Percentiles rank a stretch among this genome's conserved stretches.
Evolutionary conservation across 140 eudicot species (phyloP).

Genomic region (Anethum foeniculum): DNA sequence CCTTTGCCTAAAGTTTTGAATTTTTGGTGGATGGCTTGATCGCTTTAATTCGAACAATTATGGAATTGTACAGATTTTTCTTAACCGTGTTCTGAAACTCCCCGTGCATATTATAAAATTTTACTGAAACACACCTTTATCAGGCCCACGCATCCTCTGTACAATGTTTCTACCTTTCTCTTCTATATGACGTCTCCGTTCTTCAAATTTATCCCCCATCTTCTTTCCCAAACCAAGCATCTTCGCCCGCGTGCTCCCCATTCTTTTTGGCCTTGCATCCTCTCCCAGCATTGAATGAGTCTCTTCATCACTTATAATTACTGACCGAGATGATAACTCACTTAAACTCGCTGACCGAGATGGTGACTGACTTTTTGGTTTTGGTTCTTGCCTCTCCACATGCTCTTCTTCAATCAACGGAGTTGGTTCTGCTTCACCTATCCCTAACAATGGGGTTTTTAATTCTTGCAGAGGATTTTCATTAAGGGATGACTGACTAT

Average conservation of each 20-base stretch:
- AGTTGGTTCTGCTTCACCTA: conserved; percentile 18
- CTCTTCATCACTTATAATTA: conserved; percentile 19
- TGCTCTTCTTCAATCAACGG: conserved; percentile 30
- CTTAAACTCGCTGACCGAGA: conserved; percentile 25
- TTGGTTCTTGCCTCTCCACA: conserved; percentile 12
- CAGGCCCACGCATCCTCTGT: conserved; percentile 67
- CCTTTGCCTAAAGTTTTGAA: not conserved
- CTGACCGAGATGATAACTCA: not conserved
- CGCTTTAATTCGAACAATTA: not conserved
- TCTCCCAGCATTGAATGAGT: conserved; percentile 36
- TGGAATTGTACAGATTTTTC: not conserved
- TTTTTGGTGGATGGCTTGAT: not conserved
- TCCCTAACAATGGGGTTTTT: conserved; percentile 35
- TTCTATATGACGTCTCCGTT: conserved; percentile 61
- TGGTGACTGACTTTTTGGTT: conserved; percentile 20
- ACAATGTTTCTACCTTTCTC: conserved; percentile 72
- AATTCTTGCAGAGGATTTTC: conserved; percentile 23
- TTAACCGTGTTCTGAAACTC: not conserved
- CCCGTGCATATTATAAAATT: not conserved
- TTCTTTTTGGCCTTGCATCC: conserved; percentile 34
- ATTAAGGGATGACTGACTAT: conserved; percentile 6
- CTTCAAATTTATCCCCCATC: conserved; percentile 87
- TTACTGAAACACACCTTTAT: not conserved
- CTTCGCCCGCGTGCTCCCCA: conserved; percentile 55
- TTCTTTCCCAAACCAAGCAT: conserved; percentile 73